Conservation (phyloP, 352 stramenopile species). For the Thalassiosira mediterranea region DNA sequence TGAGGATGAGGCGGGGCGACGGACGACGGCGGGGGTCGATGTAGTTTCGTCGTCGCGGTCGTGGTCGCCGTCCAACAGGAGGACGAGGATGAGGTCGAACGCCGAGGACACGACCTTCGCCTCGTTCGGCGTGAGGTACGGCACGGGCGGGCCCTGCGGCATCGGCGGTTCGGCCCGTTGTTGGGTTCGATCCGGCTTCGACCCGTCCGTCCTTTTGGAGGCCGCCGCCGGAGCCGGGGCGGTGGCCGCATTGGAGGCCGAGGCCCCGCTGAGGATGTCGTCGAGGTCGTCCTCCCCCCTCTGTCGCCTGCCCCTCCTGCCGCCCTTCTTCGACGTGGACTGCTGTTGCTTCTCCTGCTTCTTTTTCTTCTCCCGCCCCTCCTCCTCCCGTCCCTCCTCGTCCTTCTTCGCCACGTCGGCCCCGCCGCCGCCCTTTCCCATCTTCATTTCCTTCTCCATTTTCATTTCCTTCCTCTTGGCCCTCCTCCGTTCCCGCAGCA, state of each 20-base stretch:
- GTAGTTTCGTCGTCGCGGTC: not conserved
- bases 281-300: slow-evolving; percentile 74
- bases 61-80: slow-evolving; percentile 13
- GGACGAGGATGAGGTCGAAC: slow-evolving; percentile 29
- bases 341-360: too few species aligned
- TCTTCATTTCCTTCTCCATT: slow-evolving; percentile 7
- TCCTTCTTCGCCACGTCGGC: slow-evolving; percentile 24
- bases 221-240: not conserved
- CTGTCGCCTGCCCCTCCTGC: slow-evolving; percentile 31
- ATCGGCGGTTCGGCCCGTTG: too few species aligned
- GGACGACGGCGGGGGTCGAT: not conserved
- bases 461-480: slow-evolving; percentile 8
- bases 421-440: slow-evolving; percentile 1
- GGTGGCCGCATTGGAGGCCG: slow-evolving; percentile 2
- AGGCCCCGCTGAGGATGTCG: slow-evolving; percentile 58
- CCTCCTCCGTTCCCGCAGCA: slow-evolving; percentile 23
- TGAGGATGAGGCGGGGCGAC: too few species aligned
- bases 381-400: not conserved
- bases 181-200: slow-evolving; percentile 5
- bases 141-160: slow-evolving; percentile 24
- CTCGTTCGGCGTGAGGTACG: slow-evolving; percentile 58
- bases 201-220: slow-evolving; percentile 3
- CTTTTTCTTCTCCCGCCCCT: slow-evolving; percentile 1
- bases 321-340: slow-evolving; percentile 3
- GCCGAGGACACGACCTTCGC: slow-evolving; percentile 23